These are phyloP conservation scores for Nicotiana tomentosiformis DNA, from an alignment of 257 asterid genomes.

Conservation along the genomic window DNA sequence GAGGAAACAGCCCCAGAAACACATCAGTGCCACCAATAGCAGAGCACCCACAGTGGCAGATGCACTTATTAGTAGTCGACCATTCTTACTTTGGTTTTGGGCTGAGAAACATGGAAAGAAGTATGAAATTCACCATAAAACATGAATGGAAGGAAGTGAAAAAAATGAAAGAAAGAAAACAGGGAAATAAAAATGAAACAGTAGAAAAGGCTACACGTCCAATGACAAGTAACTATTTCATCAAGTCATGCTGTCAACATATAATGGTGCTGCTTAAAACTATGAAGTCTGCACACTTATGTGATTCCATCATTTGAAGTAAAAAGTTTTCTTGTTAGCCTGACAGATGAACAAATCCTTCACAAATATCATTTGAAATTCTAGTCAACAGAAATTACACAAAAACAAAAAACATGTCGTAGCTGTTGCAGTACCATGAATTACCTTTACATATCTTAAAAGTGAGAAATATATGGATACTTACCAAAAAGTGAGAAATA, in stretches of 20 bases:
- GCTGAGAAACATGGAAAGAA: conserved; percentile 32
- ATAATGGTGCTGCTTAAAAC: not conserved
- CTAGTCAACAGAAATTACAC: not conserved
- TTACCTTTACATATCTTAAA: not conserved
- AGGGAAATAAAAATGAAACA: conserved; percentile 3
- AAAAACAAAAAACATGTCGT: not conserved
- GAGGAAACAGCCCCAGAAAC: conserved; percentile 91
- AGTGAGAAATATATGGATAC: not conserved
- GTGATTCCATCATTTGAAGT: not conserved
- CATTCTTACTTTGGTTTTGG: conserved; percentile 58
- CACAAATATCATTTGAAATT: not conserved
- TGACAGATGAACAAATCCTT: not conserved
- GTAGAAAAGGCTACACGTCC: not conserved
- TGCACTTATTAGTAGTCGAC: conserved; percentile 81
- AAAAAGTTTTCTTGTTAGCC: not conserved
- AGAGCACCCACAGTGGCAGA: conserved; percentile 89
- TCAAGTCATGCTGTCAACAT: not conserved
- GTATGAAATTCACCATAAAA: not conserved
- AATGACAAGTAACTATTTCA: not conserved
- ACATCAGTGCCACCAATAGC: conserved; percentile 90
- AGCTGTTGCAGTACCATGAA: not conserved
- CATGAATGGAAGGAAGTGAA: not conserved
- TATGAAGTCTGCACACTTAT: not conserved
- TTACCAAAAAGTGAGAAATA: not conserved
- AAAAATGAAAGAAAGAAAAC: not conserved